Percentiles rank a stretch among this genome's conserved stretches.
These are phyloP conservation scores for Corchorus capsularis DNA, from an alignment of 345 rosid genomes.

Conservation along the genomic window DNA sequence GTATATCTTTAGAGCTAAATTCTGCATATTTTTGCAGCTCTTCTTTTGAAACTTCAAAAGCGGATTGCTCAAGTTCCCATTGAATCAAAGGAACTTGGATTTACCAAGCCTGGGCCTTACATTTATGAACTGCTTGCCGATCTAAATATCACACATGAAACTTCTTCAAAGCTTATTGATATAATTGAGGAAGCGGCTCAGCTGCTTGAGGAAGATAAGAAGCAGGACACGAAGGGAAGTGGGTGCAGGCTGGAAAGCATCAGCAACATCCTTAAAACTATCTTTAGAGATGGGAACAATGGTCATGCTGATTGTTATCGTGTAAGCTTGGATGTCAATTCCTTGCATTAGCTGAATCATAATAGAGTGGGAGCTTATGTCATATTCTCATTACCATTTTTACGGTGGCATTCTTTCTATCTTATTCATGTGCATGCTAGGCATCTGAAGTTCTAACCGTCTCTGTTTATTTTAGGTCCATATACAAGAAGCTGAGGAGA, in stretches of 20 bases:
- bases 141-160: slow-evolving; percentile 77
- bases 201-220: slow-evolving; percentile 79
- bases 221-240: slow-evolving; percentile 43
- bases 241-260: slow-evolving; percentile 78
- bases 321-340: slow-evolving; percentile 52
- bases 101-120: slow-evolving; percentile 90
- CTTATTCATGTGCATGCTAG: neutral
- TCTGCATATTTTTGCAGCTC: slow-evolving; percentile 49
- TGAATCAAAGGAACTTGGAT: slow-evolving; percentile 76
- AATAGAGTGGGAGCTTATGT: neutral
- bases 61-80: slow-evolving; percentile 79
- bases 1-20: neutral
- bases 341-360: neutral
- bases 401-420: neutral
- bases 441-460: slow-evolving; percentile 18
- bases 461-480: slow-evolving; percentile 67
- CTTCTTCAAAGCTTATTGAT: slow-evolving; percentile 69
- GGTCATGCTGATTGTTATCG: slow-evolving; percentile 71
- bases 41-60: slow-evolving; percentile 89
- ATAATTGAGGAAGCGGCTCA: slow-evolving; percentile 73
- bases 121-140: slow-evolving; percentile 77
- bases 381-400: slow-evolving; percentile 6
- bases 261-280: slow-evolving; percentile 65
- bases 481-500: slow-evolving; percentile 69
- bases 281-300: slow-evolving; percentile 65